These are phyloP conservation scores for Strigomonas culicis DNA, from an alignment of 208 protist species.

Conservation along the genomic window DNA sequence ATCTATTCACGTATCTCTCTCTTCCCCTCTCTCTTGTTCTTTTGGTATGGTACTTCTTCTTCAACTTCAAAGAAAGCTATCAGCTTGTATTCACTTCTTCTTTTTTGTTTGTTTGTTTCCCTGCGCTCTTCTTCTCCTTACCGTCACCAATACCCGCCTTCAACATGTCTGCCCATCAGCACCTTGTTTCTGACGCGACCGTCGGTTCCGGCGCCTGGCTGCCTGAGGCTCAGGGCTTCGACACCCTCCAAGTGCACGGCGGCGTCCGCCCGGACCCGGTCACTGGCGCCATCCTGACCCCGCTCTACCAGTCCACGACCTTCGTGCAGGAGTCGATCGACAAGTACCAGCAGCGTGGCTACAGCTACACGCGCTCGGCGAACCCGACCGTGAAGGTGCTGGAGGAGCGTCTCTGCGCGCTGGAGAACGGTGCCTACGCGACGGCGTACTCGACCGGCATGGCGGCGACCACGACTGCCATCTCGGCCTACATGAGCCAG, in stretches of 20 bases:
- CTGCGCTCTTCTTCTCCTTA: too few species aligned
- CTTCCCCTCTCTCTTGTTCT: too few species aligned
- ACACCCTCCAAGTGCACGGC: constrained; percentile 80
- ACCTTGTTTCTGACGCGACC: constrained; percentile 62
- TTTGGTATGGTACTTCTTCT: too few species aligned
- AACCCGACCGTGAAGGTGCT: constrained; percentile 94
- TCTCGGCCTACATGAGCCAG: constrained; percentile 87
- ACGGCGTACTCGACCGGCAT: constrained; percentile 88
- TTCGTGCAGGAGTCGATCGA: constrained; percentile 90
- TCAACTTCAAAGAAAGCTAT: too few species aligned
- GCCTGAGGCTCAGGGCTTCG: constrained; percentile 60
- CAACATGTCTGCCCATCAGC: constrained; percentile 24
- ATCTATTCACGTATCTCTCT: too few species aligned
- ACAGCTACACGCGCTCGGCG: constrained; percentile 90
- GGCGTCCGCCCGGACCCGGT: constrained; percentile 80
- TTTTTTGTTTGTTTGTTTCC: too few species aligned
- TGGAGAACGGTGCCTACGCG: constrained; percentile 91
- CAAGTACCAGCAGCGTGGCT: constrained; percentile 75
- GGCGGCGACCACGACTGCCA: constrained; percentile 86
- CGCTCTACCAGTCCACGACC: constrained; percentile 85
- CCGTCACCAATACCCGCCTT: too few species aligned
- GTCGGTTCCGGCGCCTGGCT: constrained; percentile 76
- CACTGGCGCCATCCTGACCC: constrained; percentile 86
- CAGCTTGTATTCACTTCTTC: too few species aligned
- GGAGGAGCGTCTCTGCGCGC: constrained; percentile 84